A percentile compares a stretch with the other conserved stretches of the same genome.
phyloP scores from a whole-genome alignment of 805 yeast genomes.

The Candida fluviatilis region DNA sequence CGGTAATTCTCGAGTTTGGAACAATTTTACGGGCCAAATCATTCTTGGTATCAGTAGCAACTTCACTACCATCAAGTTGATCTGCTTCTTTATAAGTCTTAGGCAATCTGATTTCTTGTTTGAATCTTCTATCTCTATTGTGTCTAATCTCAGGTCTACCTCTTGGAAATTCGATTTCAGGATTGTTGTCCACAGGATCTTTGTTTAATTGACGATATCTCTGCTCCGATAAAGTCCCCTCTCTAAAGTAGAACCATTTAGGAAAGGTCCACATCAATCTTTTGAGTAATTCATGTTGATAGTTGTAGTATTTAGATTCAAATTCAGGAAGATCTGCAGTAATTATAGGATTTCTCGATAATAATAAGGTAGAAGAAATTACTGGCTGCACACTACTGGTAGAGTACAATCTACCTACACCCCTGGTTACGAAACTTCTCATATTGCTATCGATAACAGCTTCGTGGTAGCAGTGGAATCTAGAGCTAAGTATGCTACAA shows the following conservation, averaged over 20 bases:
- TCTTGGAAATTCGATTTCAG: conserved; percentile 72
- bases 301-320: conserved; percentile 71
- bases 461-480: neutral
- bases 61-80: conserved; percentile 30
- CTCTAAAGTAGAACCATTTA: conserved; percentile 82
- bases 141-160: conserved; percentile 86
- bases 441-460: no score
- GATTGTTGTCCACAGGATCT: conserved; percentile 68
- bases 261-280: conserved; percentile 98
- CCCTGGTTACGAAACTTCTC: neutral
- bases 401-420: conserved; percentile 11
- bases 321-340: conserved; percentile 72
- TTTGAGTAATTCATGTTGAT: conserved; percentile 81
- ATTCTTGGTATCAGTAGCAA: conserved; percentile 22
- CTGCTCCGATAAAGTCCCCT: conserved; percentile 86
- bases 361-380: conserved; percentile 51
- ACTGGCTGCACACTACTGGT: conserved; percentile 7
- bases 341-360: conserved; percentile 80
- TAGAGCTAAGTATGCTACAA: no score
- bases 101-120: conserved; percentile 77
- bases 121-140: conserved; percentile 81
- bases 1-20: conserved; percentile 68
- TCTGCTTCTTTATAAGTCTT: conserved; percentile 44
- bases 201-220: conserved; percentile 70
- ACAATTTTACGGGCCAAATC: conserved; percentile 65